Evolutionary conservation across 208 protist species (phyloP).

Genomic region (Leishmania aethiopica): DNA sequence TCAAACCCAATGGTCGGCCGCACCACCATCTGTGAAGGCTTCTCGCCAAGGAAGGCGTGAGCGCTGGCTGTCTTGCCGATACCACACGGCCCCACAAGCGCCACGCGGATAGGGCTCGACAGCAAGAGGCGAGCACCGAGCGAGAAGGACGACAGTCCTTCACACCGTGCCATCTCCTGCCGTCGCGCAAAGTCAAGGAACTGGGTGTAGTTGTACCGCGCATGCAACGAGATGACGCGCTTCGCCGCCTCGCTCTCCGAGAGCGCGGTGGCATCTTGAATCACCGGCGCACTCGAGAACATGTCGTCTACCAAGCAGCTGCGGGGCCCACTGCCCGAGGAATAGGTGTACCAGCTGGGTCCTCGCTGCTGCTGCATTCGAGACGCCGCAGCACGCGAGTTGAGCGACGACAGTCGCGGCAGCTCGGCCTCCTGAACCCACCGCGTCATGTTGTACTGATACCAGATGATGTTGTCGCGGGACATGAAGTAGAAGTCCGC

Average conservation of each 20-base stretch:
- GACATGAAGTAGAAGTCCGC: conserved; percentile 91
- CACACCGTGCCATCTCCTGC: conserved; percentile 77
- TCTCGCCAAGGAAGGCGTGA: conserved; percentile 43
- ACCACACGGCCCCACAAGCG: conserved; percentile 70
- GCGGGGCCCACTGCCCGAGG: neutral
- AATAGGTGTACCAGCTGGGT: conserved; percentile 6
- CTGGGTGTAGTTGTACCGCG: conserved; percentile 89
- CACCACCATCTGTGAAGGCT: conserved; percentile 17
- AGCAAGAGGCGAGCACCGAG: conserved; percentile 67
- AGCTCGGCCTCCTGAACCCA: conserved; percentile 55
- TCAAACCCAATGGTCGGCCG: conserved; percentile 70
- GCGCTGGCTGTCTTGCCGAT: conserved; percentile 77
- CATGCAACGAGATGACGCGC: conserved; percentile 83
- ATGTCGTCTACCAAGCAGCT: conserved; percentile 11
- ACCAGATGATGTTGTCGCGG: conserved; percentile 87
- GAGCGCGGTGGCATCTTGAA: conserved; percentile 51
- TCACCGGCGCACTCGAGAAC: conserved; percentile 18
- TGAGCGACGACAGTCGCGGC: conserved; percentile 33
- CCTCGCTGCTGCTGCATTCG: conserved; percentile 18
- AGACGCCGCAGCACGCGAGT: conserved; percentile 13
- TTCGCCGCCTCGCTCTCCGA: conserved; percentile 69
- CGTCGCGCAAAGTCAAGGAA: conserved; percentile 84
- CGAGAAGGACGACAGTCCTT: conserved; percentile 78
- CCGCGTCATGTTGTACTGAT: conserved; percentile 81
- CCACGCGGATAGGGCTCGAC: conserved; percentile 73